phyloP scores from a whole-genome alignment of 2,329 filamentous ascomycete genomes.

The Paraphoma chrysanthemicola region DNA sequence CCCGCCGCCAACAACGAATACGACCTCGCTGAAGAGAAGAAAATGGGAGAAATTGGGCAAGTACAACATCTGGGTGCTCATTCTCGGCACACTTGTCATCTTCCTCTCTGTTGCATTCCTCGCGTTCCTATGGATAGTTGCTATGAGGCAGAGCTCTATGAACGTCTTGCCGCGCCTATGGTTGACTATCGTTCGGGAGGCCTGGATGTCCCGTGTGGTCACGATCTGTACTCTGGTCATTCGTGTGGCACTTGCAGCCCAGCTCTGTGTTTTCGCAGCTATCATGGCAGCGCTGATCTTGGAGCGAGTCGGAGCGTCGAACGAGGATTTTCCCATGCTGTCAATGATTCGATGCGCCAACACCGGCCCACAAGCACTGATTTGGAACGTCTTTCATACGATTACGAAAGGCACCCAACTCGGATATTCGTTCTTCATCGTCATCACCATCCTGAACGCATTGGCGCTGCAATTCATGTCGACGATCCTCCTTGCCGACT shows the following conservation, averaged over 20 bases:
- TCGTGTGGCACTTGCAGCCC: not conserved
- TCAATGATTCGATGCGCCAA: not conserved
- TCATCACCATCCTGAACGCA: not conserved
- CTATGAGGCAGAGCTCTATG: not conserved
- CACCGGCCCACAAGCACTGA: constrained; percentile 1
- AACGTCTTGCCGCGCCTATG: not conserved
- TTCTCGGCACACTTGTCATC: not conserved
- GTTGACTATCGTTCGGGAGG: not conserved
- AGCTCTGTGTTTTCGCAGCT: constrained; percentile 1
- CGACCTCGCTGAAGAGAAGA: not conserved
- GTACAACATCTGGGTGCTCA: not conserved
- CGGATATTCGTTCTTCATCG: not conserved
- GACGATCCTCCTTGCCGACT: constrained; percentile 1
- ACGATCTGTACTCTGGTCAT: not conserved
- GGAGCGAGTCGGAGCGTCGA: not conserved
- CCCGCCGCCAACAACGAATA: not conserved
- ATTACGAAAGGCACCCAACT: not conserved
- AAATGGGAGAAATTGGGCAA: not conserved
- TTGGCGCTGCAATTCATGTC: constrained; percentile 1
- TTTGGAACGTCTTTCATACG: not conserved
- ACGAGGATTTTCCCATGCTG: constrained; percentile 1
- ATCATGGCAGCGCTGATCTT: constrained; percentile 1
- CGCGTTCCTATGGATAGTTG: not conserved
- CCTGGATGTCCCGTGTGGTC: not conserved
- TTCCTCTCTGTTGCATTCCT: not conserved